phyloP scores from a whole-genome alignment of 2,329 filamentous ascomycete species.

The Cercospora nicotianae region DNA sequence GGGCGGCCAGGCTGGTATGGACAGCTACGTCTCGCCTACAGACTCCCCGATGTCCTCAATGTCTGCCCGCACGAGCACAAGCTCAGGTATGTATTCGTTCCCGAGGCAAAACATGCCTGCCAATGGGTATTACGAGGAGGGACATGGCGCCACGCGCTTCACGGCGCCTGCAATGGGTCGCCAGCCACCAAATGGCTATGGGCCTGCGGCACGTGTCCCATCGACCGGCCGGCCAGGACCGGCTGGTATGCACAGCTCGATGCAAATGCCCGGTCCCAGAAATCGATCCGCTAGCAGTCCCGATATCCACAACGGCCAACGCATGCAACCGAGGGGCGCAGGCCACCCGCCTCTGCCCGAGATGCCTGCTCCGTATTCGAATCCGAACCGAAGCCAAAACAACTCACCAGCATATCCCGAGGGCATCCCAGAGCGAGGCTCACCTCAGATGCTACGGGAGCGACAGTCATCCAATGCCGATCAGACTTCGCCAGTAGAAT shows the following conservation, averaged over 20 bases:
- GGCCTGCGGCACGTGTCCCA: constrained; percentile 52
- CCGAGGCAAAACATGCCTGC: constrained; percentile 68
- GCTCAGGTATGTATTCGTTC: constrained; percentile 73
- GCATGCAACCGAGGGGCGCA: constrained; percentile 58
- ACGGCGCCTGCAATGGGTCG: constrained; percentile 85
- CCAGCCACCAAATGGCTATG: constrained; percentile 65
- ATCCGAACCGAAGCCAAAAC: constrained; percentile 69
- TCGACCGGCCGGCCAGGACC: constrained; percentile 52
- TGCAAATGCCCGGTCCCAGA: constrained; percentile 55
- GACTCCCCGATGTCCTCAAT: constrained; percentile 74
- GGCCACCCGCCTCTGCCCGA: constrained; percentile 47
- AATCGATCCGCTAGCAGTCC: constrained; percentile 91
- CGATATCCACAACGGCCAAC: constrained; percentile 74
- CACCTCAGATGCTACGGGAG: constrained; percentile 66
- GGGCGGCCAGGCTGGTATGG: constrained; percentile 57
- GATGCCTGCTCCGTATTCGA: constrained; percentile 35
- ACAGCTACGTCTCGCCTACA: constrained; percentile 91
- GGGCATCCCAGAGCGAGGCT: constrained; percentile 66
- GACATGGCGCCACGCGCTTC: constrained; percentile 66
- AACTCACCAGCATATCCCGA: constrained; percentile 67
- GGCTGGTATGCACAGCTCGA: constrained; percentile 55
- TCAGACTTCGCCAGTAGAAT: constrained; percentile 29
- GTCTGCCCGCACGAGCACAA: constrained; percentile 67
- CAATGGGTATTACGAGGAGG: constrained; percentile 67
- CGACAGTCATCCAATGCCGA: constrained; percentile 41